These are phyloP conservation scores for Penicillium olsonii DNA, from an alignment of 2,329 filamentous ascomycete genomes.

Conservation along the genomic window DNA sequence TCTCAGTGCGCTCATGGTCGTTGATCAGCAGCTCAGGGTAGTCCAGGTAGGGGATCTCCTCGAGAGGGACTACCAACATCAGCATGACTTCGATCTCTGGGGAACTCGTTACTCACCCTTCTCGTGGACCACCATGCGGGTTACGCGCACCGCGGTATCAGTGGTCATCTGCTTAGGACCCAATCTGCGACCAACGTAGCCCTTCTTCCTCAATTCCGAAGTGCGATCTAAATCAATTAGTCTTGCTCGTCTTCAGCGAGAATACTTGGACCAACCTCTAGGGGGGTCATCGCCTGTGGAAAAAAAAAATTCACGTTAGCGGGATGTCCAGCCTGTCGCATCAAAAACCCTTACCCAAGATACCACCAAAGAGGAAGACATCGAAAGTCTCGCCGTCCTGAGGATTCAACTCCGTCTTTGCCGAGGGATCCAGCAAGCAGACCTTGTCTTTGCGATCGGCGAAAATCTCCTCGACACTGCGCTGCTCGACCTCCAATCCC, in stretches of 20 bases:
- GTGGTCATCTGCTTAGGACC: slow-evolving; percentile 98
- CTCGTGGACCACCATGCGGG: slow-evolving; percentile 81
- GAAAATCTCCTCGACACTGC: slow-evolving; percentile 82
- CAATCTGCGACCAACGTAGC: slow-evolving; percentile 81
- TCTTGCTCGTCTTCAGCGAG: no score
- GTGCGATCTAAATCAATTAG: slow-evolving; percentile 69
- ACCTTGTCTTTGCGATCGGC: slow-evolving; percentile 70
- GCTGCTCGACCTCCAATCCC: slow-evolving; percentile 69
- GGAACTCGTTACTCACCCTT: slow-evolving; percentile 58
- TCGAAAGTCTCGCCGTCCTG: slow-evolving; percentile 82
- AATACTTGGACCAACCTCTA: slow-evolving; percentile 71
- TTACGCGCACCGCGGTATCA: slow-evolving; percentile 93
- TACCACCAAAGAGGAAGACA: slow-evolving; percentile 92
- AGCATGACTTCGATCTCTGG: neutral
- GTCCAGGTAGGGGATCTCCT: slow-evolving; percentile 79
- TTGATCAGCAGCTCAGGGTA: slow-evolving; percentile 87
- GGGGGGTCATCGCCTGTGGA: slow-evolving; percentile 83
- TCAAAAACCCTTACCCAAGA: slow-evolving; percentile 66
- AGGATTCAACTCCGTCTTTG: slow-evolving; percentile 76
- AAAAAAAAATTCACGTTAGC: slow-evolving; percentile 7
- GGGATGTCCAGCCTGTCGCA: slow-evolving; percentile 1
- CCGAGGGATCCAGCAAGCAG: slow-evolving; percentile 86
- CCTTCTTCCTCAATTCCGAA: slow-evolving; percentile 91
- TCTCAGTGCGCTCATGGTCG: slow-evolving; percentile 89
- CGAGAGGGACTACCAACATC: slow-evolving; percentile 64